phyloP scores from a whole-genome alignment of 306 rosid species.

The Begonia masoniana region DNA sequence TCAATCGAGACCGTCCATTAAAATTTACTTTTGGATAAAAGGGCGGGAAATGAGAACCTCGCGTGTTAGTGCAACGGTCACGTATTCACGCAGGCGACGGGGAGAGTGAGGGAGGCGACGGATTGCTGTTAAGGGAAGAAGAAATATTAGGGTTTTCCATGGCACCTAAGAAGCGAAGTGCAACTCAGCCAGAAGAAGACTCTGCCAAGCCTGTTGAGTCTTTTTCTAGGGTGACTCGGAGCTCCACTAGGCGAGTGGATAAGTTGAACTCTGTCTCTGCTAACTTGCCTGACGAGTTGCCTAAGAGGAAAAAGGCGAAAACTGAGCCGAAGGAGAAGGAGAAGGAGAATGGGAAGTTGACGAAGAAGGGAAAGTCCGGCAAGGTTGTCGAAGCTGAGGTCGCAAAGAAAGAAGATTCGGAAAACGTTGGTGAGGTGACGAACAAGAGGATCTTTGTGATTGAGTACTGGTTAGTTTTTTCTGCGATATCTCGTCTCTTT shows the following conservation, averaged over 20 bases:
- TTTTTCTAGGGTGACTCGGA: constrained; percentile 17
- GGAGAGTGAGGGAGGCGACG: not conserved
- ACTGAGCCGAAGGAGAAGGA: not conserved
- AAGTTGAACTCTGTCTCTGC: not conserved
- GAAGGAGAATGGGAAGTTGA: constrained; percentile 4
- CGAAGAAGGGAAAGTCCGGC: not conserved
- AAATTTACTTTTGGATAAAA: constrained; percentile 2
- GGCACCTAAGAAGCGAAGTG: constrained; percentile 31
- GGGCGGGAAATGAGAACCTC: constrained; percentile 18
- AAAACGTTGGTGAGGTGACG: constrained; percentile 5
- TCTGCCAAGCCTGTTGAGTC: constrained; percentile 3
- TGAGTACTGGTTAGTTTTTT: constrained; percentile 35
- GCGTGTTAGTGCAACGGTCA: not conserved
- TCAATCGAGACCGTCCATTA: constrained; percentile 15
- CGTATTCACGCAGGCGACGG: not conserved
- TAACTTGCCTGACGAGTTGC: not conserved
- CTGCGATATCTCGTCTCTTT: not conserved
- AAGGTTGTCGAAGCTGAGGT: not conserved
- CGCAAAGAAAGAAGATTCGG: not conserved
- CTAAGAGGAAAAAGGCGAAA: constrained; percentile 10
- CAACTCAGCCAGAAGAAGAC: constrained; percentile 6
- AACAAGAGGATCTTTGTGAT: constrained; percentile 21
- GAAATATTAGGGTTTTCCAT: constrained; percentile 6
- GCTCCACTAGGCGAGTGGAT: constrained; percentile 14
- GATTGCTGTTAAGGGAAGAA: not conserved